phyloP scores from a whole-genome alignment of 1,139 yeast species.

The Lizanozyma gosingica region DNA sequence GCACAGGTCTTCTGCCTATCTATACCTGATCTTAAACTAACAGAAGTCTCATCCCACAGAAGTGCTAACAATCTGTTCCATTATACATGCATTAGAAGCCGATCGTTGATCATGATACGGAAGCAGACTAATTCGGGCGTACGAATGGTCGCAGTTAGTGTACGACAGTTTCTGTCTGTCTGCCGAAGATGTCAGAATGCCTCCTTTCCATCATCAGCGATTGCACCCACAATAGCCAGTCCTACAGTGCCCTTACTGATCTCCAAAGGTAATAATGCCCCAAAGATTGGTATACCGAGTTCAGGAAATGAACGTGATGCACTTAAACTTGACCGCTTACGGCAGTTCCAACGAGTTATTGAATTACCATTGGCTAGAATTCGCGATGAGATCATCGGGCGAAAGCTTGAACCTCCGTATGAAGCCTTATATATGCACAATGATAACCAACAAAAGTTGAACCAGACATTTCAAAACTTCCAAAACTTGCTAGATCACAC shows the following conservation, averaged over 20 bases:
- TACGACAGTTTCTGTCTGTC: too few relatives aligned
- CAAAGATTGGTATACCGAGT: too few relatives aligned
- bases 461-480: not conserved
- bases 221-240: not conserved
- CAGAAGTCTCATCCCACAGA: too few relatives aligned
- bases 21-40: too few relatives aligned
- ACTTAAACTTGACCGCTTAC: not conserved
- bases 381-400: not conserved
- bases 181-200: too few relatives aligned
- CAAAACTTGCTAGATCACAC: not conserved
- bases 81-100: too few relatives aligned
- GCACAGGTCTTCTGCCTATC: too few relatives aligned
- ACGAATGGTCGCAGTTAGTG: too few relatives aligned
- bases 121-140: too few relatives aligned
- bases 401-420: not conserved
- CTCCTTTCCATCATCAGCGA: not conserved
- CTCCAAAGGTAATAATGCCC: not conserved
- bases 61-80: too few relatives aligned
- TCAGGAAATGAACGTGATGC: too few relatives aligned
- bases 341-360: not conserved
- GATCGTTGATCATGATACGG: too few relatives aligned
- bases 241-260: not conserved
- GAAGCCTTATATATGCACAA: not conserved
- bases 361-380: not conserved
- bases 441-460: not conserved